Base-by-base conservation (phyloP, 768 basidiomycete species). In the Boletus pseudopeckii region DNA sequence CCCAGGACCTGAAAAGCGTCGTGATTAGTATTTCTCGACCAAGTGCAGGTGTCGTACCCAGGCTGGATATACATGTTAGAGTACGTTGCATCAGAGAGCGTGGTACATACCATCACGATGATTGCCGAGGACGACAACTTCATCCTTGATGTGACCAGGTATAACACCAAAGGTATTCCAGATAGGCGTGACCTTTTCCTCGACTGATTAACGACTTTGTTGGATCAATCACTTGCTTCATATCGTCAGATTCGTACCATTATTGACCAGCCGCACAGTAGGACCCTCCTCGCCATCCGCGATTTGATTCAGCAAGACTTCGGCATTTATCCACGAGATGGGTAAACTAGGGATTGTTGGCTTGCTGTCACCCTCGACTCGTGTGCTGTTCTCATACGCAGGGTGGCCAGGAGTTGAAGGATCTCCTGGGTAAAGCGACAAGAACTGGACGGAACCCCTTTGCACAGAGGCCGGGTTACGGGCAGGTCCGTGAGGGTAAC, bases 81-180 rank as follows among this genome's bases (percentile, higher is more conserved):
- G 28, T 2, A 5, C 10, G 11, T 57, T 43, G 22, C 7, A 50
- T 37, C 33, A 3, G 5, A 43, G 33, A 47, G 11, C 34, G 37
- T 37, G 13, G n/a, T 32, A 65, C 79, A 59, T 57, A 84, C 90
- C 92, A 72, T 96, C 93, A 39, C 94, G 82, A 66, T 97, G 94
- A 59, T 88, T 88, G 4, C 94, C 95, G 47, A 98, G 70, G 7
- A 97, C 67, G 22, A 98, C 84, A 4, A 94, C 83, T 68, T 97
- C 95, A 63, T 93, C 85, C 53, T 79, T 79, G 62, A 94, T 81
- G 53, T 86, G 82, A 4, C 93, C 93, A 20, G 92, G 92, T 56
- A 96, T 90, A 26, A 87, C 78, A 22, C 82, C 88, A 77, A 90
- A 88, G 14, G 82, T 79, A 72, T 96, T 97, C 92, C 92, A 97